These are phyloP conservation scores for Setaria italica DNA, from an alignment of 202 grass and related monocot genomes.

Conservation along the genomic window DNA sequence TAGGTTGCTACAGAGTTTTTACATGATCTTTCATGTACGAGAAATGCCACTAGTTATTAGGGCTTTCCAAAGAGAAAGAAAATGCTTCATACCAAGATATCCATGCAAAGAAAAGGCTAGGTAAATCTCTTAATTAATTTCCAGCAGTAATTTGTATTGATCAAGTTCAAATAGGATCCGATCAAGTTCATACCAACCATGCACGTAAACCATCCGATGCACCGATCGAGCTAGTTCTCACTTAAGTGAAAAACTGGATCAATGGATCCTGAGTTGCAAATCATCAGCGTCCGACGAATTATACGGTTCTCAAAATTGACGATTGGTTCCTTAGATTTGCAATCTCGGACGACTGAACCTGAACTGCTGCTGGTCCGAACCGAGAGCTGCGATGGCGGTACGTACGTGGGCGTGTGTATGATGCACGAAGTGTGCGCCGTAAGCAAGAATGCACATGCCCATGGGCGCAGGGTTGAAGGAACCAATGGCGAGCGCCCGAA, in stretches of 20 bases:
- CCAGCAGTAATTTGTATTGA: not conserved
- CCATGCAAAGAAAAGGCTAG: no score
- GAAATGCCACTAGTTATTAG: not conserved
- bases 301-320: no score
- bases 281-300: no score
- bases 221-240: no score
- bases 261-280: no score
- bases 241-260: no score
- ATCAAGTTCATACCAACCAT: not conserved
- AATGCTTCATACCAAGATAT: no score
- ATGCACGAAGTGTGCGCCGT: not conserved
- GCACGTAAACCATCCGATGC: not conserved
- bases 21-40: not conserved
- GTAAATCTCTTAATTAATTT: no score
- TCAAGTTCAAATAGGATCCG: not conserved
- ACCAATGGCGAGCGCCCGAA: not conserved
- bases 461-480: not conserved
- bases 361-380: not conserved
- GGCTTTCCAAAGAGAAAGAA: no score
- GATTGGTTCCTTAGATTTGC: no score
- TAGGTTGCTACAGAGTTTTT: not conserved
- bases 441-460: conserved; percentile 15
- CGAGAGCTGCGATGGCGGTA: not conserved
- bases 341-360: not conserved
- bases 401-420: not conserved